These are phyloP conservation scores for Anisodus acutangulus DNA, from an alignment of 257 asterid genomes.

Conservation along the genomic window DNA sequence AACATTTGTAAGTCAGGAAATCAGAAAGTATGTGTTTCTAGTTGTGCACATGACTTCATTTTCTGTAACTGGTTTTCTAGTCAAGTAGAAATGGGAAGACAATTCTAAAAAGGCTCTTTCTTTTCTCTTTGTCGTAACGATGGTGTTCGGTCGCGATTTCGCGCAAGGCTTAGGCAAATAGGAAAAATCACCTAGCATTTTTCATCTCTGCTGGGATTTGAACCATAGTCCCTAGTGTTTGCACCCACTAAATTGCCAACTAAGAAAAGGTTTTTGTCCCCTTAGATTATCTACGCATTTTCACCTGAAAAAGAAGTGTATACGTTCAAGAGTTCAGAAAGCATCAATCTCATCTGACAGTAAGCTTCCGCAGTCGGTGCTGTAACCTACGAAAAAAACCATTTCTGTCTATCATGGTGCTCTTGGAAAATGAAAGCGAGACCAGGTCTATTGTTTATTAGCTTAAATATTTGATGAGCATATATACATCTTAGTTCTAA, in stretches of 20 bases:
- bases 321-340: neutral
- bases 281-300: neutral
- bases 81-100: neutral
- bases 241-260: neutral
- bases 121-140: neutral
- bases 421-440: neutral
- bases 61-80: neutral
- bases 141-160: neutral
- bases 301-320: conserved; percentile 1
- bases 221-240: neutral
- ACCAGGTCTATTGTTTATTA: neutral
- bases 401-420: neutral
- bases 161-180: neutral
- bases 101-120: neutral
- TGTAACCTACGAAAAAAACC: neutral
- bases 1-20: neutral
- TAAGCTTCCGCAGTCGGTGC: neutral
- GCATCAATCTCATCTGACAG: neutral
- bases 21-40: neutral
- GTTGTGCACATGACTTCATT: neutral
- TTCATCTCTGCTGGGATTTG: neutral
- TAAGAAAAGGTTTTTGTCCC: neutral
- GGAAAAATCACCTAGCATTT: neutral
- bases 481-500: neutral
- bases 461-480: conserved; percentile 15